Conservation (phyloP, 805 yeast genomes). For the Maudiozyma pseudohumilis region DNA sequence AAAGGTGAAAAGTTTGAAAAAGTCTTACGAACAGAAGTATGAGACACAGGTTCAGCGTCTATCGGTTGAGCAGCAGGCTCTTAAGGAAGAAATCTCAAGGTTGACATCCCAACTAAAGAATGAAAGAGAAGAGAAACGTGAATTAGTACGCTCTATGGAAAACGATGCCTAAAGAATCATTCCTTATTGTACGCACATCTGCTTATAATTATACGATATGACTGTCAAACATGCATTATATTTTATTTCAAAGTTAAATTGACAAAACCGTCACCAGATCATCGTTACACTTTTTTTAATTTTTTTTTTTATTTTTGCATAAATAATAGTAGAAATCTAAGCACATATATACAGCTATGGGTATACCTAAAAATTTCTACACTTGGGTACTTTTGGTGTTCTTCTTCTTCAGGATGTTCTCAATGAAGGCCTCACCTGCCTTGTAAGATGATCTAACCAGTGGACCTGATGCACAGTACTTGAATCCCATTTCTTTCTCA, state of each 20-base stretch:
- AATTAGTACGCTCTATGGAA: constrained; percentile 45
- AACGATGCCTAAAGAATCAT: constrained; percentile 1
- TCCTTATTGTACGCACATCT: background rate
- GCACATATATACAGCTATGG: too few species aligned
- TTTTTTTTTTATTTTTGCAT: background rate
- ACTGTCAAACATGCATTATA: too few species aligned
- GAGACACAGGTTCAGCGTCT: constrained; percentile 35
- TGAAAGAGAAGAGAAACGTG: constrained; percentile 50
- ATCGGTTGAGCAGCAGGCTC: constrained; percentile 35
- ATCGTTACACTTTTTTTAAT: background rate
- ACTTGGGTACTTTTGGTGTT: too few species aligned
- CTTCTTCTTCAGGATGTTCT: constrained; percentile 69
- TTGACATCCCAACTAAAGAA: constrained; percentile 37
- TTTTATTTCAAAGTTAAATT: too few species aligned
- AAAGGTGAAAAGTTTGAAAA: constrained; percentile 53
- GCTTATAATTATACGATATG: too few species aligned
- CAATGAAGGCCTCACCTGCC: constrained; percentile 97
- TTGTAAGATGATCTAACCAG: constrained; percentile 92
- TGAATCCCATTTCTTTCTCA: constrained; percentile 68
- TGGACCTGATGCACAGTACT: constrained; percentile 96
- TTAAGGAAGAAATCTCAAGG: constrained; percentile 44
- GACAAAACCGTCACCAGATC: too few species aligned
- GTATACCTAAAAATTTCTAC: too few species aligned
- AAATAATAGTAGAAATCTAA: background rate
- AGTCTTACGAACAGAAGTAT: constrained; percentile 48